A percentile compares a stretch with the other conserved stretches of the same genome.
phyloP scores from a whole-genome alignment of 495 filamentous ascomycete genomes.

The Xylaria palmicola region DNA sequence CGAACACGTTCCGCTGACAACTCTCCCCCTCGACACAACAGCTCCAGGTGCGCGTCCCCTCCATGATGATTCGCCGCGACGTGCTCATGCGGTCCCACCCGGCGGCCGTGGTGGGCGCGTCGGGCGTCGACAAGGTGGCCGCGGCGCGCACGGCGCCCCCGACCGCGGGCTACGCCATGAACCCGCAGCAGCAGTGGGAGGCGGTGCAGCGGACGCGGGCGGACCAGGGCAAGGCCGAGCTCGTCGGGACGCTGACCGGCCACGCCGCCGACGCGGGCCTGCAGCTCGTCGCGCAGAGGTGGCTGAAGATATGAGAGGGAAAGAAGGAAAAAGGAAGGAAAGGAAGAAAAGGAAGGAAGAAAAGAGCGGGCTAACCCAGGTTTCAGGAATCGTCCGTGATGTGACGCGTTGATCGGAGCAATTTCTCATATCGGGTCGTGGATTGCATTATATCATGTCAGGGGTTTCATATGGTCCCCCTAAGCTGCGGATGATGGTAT shows the following conservation, averaged over 20 bases:
- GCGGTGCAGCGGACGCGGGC: conserved; percentile 37
- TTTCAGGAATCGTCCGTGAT: no score
- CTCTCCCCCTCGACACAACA: conserved; percentile 5
- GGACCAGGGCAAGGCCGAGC: conserved; percentile 34
- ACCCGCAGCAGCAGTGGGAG: conserved; percentile 40
- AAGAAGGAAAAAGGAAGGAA: neutral
- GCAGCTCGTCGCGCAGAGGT: conserved; percentile 25
- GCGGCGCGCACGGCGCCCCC: conserved; percentile 16
- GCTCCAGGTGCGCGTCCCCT: conserved; percentile 50
- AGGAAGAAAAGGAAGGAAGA: no score
- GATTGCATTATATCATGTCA: no score
- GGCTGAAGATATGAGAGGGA: conserved; percentile 21
- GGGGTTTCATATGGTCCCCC: no score
- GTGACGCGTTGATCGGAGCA: no score
- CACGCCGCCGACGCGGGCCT: conserved; percentile 30
- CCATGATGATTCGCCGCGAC: conserved; percentile 53
- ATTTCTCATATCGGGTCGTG: no score
- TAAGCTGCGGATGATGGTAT: no score
- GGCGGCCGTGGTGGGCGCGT: conserved; percentile 24
- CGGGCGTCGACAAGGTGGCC: conserved; percentile 34
- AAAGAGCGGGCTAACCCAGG: no score
- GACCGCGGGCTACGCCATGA: conserved; percentile 27
- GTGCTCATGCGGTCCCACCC: conserved; percentile 35
- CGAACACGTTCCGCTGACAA: no score
- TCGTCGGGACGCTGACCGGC: conserved; percentile 39